Evolutionary conservation across 495 filamentous ascomycete genomes (phyloP), one percentile per base, ranked within the genome.

Genomic region (Hyaloscypha variabilis): DNA sequence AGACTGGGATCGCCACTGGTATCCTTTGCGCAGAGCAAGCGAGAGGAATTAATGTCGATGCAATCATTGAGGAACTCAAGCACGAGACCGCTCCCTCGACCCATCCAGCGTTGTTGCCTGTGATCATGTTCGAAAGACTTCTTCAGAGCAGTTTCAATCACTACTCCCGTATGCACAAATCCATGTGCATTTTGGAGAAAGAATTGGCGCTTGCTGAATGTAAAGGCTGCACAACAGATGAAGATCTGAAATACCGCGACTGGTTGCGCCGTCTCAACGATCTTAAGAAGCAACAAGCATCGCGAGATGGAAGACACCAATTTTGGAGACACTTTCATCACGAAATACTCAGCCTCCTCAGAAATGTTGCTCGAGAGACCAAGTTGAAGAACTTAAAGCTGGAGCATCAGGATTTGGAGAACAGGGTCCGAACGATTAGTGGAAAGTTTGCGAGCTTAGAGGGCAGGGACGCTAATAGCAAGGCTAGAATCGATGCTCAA

Each of bases 1-100:
- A 11, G 25, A 58, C 55, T 8, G 19, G 29, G 23, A 58, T 58
- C 19, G 34, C 6, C 8, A 58, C 55, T 23, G 55, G 55, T 6
- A 30, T 34, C 24, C 3, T 58, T 30, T 30, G 25, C 21, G 55
- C 29, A 34, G 55, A 58, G 26, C 26, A 58, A 23, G n/a, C 31
- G 8, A 34, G 19, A 58, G 55, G 55, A 4, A 58, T 58, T 36
- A 11, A 58, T 30, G 55, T 58, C 11, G 13, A 58, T 21, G 55
- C 25, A 21, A 58, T 58, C 30, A 34, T 58, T 19, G 55, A 58
- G 6, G 55, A 58, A 58, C 55, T 58, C 29, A 29, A 58, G 55
- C 29, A 29, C 25, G 55, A 58, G 4, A 58, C 25, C 55, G 31
- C 55, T 13, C 55, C 55, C 5, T 58, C 55, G 8, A 58, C 55